phyloP scores from a whole-genome alignment of 2,329 filamentous ascomycete species.

The Apiospora marii region DNA sequence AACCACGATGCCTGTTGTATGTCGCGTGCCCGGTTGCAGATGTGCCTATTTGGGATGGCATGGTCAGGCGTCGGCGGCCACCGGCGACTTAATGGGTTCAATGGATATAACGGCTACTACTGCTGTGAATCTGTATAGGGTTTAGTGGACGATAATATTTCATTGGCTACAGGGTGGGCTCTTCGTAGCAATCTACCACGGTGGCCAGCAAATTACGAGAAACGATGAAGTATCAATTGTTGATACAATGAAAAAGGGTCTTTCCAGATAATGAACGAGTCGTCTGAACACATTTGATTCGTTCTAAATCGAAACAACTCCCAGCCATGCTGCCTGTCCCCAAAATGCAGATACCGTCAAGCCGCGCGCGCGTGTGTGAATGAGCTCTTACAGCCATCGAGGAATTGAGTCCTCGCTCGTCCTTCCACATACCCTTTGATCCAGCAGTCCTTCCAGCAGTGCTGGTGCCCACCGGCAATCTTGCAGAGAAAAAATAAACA shows the following conservation, averaged over 20 bases:
- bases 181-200: not conserved
- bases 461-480: not conserved
- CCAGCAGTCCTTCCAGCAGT: not conserved
- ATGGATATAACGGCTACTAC: not conserved
- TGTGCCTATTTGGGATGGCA: not conserved
- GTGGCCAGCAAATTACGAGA: not conserved
- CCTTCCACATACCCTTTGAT: not conserved
- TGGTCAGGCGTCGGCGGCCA: not conserved
- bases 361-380: conserved; percentile 2
- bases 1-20: not conserved
- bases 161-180: not conserved
- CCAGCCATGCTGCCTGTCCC: conserved; percentile 18
- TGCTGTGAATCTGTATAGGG: conserved; percentile 1
- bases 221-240: not conserved
- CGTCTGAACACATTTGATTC: conserved; percentile 18
- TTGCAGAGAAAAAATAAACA: not conserved
- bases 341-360: conserved; percentile 9
- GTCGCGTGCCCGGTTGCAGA: not conserved
- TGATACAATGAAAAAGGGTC: not conserved
- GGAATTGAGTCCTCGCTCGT: not conserved
- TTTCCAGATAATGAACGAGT: not conserved
- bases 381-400: not conserved
- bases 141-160: not conserved
- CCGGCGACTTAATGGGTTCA: not conserved
- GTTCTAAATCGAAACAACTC: conserved; percentile 21